Conservation (phyloP, 2,329 filamentous ascomycete species). For the Proliferodiscus dingleyae region DNA sequence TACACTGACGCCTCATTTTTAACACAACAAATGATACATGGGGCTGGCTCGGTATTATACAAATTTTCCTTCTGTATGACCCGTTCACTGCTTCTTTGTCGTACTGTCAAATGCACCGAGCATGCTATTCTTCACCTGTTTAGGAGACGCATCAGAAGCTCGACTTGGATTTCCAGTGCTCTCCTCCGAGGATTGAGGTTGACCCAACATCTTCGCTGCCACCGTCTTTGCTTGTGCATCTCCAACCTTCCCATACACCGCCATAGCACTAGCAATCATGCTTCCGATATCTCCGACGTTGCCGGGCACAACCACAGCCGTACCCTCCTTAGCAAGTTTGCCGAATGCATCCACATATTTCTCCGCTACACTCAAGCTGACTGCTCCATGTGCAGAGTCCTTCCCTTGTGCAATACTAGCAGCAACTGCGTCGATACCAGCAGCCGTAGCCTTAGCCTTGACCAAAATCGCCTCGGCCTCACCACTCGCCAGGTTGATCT, state of each 20-base stretch:
- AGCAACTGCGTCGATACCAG: slow-evolving; percentile 83
- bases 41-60: slow-evolving; percentile 13
- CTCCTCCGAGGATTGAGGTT: slow-evolving; percentile 33
- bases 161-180: no score
- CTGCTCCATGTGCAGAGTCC: slow-evolving; percentile 71
- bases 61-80: slow-evolving; percentile 6
- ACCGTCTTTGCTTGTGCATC: slow-evolving; percentile 69
- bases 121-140: slow-evolving; percentile 40
- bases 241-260: slow-evolving; percentile 90
- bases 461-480: slow-evolving; percentile 90
- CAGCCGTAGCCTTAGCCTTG: slow-evolving; percentile 79
- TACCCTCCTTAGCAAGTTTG: slow-evolving; percentile 90
- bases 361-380: slow-evolving; percentile 87
- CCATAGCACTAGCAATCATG: slow-evolving; percentile 95
- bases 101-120: slow-evolving; percentile 43
- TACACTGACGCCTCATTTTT: slow-evolving; percentile 10
- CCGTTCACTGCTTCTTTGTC: slow-evolving; percentile 24
- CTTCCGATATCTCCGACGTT: slow-evolving; percentile 94
- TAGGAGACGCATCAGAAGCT: no score
- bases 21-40: slow-evolving; percentile 8
- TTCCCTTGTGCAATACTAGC: slow-evolving; percentile 68
- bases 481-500: slow-evolving; percentile 88
- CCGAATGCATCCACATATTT: slow-evolving; percentile 97
- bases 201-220: slow-evolving; percentile 47
- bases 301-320: slow-evolving; percentile 89